Evolutionary conservation across 2,329 filamentous ascomycete genomes (phyloP), one percentile per base, ranked within the genome.

Genomic region (Penicillium sp.): DNA sequence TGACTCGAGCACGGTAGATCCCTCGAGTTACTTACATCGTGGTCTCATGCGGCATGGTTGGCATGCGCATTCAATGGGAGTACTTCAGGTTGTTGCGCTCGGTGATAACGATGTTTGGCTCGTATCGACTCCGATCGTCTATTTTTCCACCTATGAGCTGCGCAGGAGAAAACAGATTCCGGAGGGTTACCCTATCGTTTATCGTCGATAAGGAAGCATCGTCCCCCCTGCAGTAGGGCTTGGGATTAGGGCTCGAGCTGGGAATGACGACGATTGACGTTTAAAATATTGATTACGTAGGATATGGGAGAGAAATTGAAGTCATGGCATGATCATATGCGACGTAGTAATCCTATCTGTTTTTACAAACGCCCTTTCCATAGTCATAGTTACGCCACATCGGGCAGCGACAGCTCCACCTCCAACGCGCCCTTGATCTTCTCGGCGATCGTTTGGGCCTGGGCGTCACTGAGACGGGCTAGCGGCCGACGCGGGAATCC

Each of bases 401-500:
- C 70, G 38, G 67, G 67, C 57, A 73, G 58, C 20, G 61, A 56
- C 42, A 52, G 28, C 59, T 74, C 71, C 44, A 72, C 60, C 38
- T 66, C 65, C 61, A 74, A 61, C 8, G 69, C 66, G 35, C 65
- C 59, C 61, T 69, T 68, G 33, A 73, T 70, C 48, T 66, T 64
- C 46, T 64, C 63, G 10, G 67, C 67, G 27, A 74, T 51, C 8
- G 54, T 56, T 58, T 68, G 55, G 9, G 59, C 60, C 50, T 70
- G 63, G 7, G 55, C 62, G 44, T 67, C 66, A 30, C 57, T 67
- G 41, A 73, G 58, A 47, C 70, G 63, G 33, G 47, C 64, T 54
- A 74, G 56, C 27, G 90, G 90, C 62, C 81, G 79, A 54, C 90
- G 82, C 2, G 89, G 88, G 69, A 84, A 85, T 1, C 89, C 90